phyloP scores from a whole-genome alignment of 2,329 filamentous ascomycete species.

The Diplocarpon mali region DNA sequence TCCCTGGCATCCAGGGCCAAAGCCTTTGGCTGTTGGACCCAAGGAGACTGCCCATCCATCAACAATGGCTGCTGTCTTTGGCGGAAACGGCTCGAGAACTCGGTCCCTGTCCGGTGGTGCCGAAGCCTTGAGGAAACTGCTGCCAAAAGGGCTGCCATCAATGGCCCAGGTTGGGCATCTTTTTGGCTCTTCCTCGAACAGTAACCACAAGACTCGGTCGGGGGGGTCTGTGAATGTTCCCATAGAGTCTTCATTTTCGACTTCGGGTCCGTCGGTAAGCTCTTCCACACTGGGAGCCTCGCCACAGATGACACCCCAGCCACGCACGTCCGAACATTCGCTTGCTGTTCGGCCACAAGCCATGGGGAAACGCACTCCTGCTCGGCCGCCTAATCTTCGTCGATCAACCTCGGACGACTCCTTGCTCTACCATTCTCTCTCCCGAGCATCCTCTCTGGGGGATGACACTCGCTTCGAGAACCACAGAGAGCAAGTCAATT shows the following conservation, averaged over 20 bases:
- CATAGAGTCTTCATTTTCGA: constrained; percentile 1
- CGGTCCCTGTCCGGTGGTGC: constrained; percentile 45
- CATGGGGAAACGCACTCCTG: not conserved
- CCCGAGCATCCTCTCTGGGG: constrained; percentile 70
- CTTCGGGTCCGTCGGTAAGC: constrained; percentile 1
- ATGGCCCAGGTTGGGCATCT: constrained; percentile 23
- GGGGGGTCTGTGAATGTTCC: constrained; percentile 5
- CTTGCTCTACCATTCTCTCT: constrained; percentile 63
- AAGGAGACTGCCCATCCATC: constrained; percentile 26
- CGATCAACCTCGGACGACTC: constrained; percentile 68
- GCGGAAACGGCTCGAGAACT: constrained; percentile 28
- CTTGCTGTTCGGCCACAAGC: constrained; percentile 8
- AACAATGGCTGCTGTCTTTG: constrained; percentile 36
- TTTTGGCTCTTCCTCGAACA: constrained; percentile 19
- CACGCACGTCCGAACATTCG: constrained; percentile 10
- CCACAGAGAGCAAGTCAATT: constrained; percentile 77
- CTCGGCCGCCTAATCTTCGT: constrained; percentile 32
- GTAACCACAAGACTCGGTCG: constrained; percentile 9
- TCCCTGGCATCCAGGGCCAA: constrained; percentile 35
- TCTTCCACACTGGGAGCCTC: constrained; percentile 7
- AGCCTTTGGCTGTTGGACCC: constrained; percentile 28
- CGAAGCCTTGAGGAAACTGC: constrained; percentile 44
- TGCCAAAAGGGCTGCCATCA: constrained; percentile 44
- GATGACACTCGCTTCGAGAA: constrained; percentile 74
- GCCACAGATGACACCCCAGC: constrained; percentile 1